Percentiles rank a stretch among this genome's conserved stretches.
phyloP scores from a whole-genome alignment of 371 early-diverging fungal species.

The Gilbertella persicaria region DNA sequence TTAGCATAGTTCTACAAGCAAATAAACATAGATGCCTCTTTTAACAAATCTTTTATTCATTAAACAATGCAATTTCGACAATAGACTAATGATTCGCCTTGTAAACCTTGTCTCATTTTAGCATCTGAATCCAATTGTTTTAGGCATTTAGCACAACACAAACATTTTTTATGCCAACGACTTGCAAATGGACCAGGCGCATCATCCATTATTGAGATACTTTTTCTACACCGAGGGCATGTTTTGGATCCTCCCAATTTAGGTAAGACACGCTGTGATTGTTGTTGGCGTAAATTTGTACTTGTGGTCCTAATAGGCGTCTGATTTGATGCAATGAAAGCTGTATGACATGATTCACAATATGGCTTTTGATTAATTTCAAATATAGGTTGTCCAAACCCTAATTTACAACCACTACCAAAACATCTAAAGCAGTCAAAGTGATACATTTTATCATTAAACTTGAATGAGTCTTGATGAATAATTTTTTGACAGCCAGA shows the following conservation, averaged over 20 bases:
- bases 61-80: slow-evolving; percentile 47
- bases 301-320: background rate
- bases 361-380: slow-evolving; percentile 14
- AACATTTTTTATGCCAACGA: slow-evolving; percentile 66
- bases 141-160: slow-evolving; percentile 51
- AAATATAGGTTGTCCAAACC: slow-evolving; percentile 16
- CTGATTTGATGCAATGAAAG: background rate
- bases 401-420: slow-evolving; percentile 32
- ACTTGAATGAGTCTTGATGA: slow-evolving; percentile 13
- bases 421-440: slow-evolving; percentile 22
- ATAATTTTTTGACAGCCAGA: slow-evolving; percentile 12
- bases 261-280: slow-evolving; percentile 23
- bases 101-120: slow-evolving; percentile 43
- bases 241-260: slow-evolving; percentile 57
- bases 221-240: slow-evolving; percentile 54
- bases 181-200: slow-evolving; percentile 57
- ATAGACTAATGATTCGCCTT: slow-evolving; percentile 38
- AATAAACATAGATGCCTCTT: too few relatives aligned
- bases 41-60: background rate
- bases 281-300: slow-evolving; percentile 8
- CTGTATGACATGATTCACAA: slow-evolving; percentile 9
- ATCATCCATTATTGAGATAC: slow-evolving; percentile 60
- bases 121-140: slow-evolving; percentile 63
- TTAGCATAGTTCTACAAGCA: too few relatives aligned
- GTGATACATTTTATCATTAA: slow-evolving; percentile 20